phyloP scores from a whole-genome alignment of 2,329 filamentous ascomycete genomes.

The Shiraia bambusicola region DNA sequence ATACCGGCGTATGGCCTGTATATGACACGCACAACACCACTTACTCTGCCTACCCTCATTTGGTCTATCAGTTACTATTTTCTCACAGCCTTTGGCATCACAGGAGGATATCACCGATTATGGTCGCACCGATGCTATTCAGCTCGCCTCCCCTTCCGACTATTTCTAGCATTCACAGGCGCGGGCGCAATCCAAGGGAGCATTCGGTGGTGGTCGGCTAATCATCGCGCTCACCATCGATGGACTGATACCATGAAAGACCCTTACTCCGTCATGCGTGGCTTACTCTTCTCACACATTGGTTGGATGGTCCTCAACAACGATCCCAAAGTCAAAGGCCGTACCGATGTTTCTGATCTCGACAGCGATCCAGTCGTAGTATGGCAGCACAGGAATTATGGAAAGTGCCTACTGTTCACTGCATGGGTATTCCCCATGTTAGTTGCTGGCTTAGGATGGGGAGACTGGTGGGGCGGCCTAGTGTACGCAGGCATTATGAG shows the following conservation, averaged over 20 bases:
- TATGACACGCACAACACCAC: slow-evolving; percentile 73
- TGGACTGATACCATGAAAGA: slow-evolving; percentile 55
- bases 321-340: slow-evolving; percentile 52
- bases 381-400: slow-evolving; percentile 51
- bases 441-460: slow-evolving; percentile 51
- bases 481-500: slow-evolving; percentile 53
- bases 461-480: slow-evolving; percentile 51
- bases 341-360: slow-evolving; percentile 53
- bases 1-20: slow-evolving; percentile 73
- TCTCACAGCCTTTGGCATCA: slow-evolving; percentile 69
- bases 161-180: slow-evolving; percentile 51
- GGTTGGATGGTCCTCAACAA: slow-evolving; percentile 56
- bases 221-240: slow-evolving; percentile 53
- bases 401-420: slow-evolving; percentile 47
- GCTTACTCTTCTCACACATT: slow-evolving; percentile 51
- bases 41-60: slow-evolving; percentile 68
- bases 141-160: slow-evolving; percentile 45
- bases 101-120: slow-evolving; percentile 66
- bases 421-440: slow-evolving; percentile 48
- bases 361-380: slow-evolving; percentile 52
- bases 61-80: slow-evolving; percentile 80
- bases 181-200: slow-evolving; percentile 52
- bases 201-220: slow-evolving; percentile 51
- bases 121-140: slow-evolving; percentile 60
- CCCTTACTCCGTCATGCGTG: slow-evolving; percentile 52